These are phyloP conservation scores for Pseudocercospora crystallina DNA, from an alignment of 2,329 filamentous ascomycete genomes.

Conservation along the genomic window DNA sequence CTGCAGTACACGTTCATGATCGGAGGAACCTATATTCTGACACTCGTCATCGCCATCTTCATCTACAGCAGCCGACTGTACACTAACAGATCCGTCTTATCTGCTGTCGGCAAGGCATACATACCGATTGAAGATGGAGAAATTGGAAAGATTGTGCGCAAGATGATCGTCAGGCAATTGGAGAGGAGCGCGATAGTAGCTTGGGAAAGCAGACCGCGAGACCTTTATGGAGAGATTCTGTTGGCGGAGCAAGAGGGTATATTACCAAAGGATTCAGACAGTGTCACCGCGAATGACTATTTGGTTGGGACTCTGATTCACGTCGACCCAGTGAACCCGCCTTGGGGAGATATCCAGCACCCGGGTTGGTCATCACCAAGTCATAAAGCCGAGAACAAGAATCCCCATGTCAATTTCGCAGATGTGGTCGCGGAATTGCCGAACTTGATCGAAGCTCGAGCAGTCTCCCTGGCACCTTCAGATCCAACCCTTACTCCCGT, in stretches of 20 bases:
- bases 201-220: conserved; percentile 71
- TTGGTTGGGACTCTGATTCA: conserved; percentile 36
- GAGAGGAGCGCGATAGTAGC: conserved; percentile 77
- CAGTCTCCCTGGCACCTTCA: conserved; percentile 75
- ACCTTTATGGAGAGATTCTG: conserved; percentile 44
- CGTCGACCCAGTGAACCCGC: conserved; percentile 50
- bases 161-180: conserved; percentile 71
- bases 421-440: conserved; percentile 81
- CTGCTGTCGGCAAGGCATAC: conserved; percentile 81
- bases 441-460: conserved; percentile 87
- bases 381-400: conserved; percentile 56
- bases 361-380: conserved; percentile 84
- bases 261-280: conserved; percentile 22
- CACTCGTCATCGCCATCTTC: conserved; percentile 67
- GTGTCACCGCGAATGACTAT: conserved; percentile 24
- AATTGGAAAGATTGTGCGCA: conserved; percentile 70
- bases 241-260: conserved; percentile 31
- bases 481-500: conserved; percentile 48
- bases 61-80: conserved; percentile 84
- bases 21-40: conserved; percentile 71
- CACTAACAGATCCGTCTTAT: conserved; percentile 75
- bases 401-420: conserved; percentile 79
- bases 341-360: conserved; percentile 84
- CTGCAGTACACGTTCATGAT: conserved; percentile 83
- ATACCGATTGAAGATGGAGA: conserved; percentile 85